phyloP scores from a whole-genome alignment of 371 early-diverging fungal species.

The Amoeboradix gromovi region DNA sequence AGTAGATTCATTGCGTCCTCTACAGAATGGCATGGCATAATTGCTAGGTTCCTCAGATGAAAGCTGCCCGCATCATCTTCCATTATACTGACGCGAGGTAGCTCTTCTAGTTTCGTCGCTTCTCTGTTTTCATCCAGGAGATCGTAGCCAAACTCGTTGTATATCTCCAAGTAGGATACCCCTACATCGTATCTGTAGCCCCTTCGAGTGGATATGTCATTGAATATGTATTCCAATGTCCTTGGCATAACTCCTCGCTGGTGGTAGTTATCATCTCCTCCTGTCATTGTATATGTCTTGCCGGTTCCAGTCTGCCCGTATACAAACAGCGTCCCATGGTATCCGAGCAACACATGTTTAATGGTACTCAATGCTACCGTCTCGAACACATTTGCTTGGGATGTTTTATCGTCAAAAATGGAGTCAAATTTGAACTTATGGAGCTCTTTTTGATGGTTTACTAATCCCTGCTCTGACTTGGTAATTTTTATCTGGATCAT shows the following conservation, averaged over 20 bases:
- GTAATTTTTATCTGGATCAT: neutral
- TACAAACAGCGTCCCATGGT: slow-evolving; percentile 37
- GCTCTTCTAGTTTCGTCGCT: slow-evolving; percentile 21
- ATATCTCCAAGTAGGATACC: slow-evolving; percentile 32
- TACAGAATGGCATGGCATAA: slow-evolving; percentile 12
- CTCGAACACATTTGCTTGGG: slow-evolving; percentile 30
- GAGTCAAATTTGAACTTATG: slow-evolving; percentile 21
- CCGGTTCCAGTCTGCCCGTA: slow-evolving; percentile 45
- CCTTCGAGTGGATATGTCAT: slow-evolving; percentile 6
- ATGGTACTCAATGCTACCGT: slow-evolving; percentile 24
- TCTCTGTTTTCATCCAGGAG: slow-evolving; percentile 20
- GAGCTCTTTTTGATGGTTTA: slow-evolving; percentile 18
- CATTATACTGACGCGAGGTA: slow-evolving; percentile 19
- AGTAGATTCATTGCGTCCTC: slow-evolving; percentile 25
- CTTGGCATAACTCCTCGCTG: slow-evolving; percentile 27
- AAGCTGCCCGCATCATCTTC: slow-evolving; percentile 20
- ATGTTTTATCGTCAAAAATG: slow-evolving; percentile 18
- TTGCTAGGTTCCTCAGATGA: slow-evolving; percentile 22
- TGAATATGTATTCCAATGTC: slow-evolving; percentile 20
- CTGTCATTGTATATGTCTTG: slow-evolving; percentile 42
- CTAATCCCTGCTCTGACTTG: slow-evolving; percentile 9
- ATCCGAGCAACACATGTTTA: slow-evolving; percentile 25
- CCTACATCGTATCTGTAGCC: neutral
- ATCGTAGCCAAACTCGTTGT: slow-evolving; percentile 36
- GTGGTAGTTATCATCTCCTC: slow-evolving; percentile 20